phyloP scores from a whole-genome alignment of 768 basidiomycete genomes.

The Collybia nuda region DNA sequence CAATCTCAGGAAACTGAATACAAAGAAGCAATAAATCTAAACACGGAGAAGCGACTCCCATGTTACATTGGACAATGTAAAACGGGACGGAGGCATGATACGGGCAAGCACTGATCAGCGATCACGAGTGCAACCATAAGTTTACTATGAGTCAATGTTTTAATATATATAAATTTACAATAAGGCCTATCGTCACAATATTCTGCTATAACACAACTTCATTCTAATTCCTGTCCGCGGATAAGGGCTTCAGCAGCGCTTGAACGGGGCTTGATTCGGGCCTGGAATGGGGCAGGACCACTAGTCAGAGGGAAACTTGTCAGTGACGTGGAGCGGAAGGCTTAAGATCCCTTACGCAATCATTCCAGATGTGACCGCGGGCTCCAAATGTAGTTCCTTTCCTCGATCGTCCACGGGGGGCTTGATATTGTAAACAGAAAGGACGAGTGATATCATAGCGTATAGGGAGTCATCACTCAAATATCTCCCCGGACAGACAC shows the following conservation, averaged over 20 bases:
- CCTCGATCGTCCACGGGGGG: background rate
- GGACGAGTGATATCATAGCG: background rate
- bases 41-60: too few relatives aligned
- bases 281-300: slow-evolving; percentile 9
- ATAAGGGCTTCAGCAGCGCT: slow-evolving; percentile 1
- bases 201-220: too few relatives aligned
- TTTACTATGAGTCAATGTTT: too few relatives aligned
- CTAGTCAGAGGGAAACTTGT: background rate
- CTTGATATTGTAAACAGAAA: background rate
- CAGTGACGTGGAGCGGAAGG: background rate
- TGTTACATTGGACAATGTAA: too few relatives aligned
- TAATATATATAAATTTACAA: too few relatives aligned
- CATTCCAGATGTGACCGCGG: background rate
- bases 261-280: slow-evolving; percentile 10
- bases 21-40: too few relatives aligned
- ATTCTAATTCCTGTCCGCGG: background rate
- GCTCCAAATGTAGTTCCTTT: background rate
- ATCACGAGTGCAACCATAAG: too few relatives aligned
- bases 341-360: background rate
- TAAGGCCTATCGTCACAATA: too few relatives aligned
- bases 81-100: too few relatives aligned
- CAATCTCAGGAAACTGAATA: too few relatives aligned
- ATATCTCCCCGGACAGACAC: slow-evolving; percentile 2
- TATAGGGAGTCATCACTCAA: background rate
- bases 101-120: too few relatives aligned